Evolutionary conservation across 257 asterid species (phyloP).

Genomic region (Linaria vulgaris): DNA sequence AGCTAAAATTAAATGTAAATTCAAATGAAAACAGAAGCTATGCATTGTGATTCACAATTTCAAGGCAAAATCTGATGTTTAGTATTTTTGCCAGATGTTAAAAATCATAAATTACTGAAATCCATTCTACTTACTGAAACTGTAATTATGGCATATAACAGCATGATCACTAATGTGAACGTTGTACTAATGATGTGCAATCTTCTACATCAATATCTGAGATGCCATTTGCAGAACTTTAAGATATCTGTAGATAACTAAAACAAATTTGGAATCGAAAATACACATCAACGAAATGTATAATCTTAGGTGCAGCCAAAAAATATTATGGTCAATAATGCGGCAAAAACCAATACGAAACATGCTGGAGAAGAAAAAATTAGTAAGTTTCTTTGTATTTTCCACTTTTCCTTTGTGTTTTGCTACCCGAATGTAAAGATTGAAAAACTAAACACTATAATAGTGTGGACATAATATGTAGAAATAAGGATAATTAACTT

Average conservation of each 20-base stretch:
- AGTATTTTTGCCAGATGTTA: slow-evolving; percentile 7
- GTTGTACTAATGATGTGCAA: not conserved
- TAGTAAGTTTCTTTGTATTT: not conserved
- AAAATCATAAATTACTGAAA: slow-evolving; percentile 13
- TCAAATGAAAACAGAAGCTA: not conserved
- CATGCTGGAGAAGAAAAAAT: not conserved
- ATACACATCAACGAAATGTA: no score
- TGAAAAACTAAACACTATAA: not conserved
- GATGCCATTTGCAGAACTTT: slow-evolving; percentile 17
- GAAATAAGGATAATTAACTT: not conserved
- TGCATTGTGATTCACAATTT: slow-evolving; percentile 9
- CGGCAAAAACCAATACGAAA: not conserved
- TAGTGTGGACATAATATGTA: not conserved
- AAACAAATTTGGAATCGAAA: no score
- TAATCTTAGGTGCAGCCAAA: not conserved
- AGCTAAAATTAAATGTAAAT: no score
- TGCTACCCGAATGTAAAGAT: not conserved
- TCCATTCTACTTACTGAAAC: not conserved
- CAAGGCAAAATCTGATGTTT: not conserved
- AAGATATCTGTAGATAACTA: not conserved
- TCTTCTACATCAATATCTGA: not conserved
- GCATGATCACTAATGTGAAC: not conserved
- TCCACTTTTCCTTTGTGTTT: not conserved
- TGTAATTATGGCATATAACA: not conserved
- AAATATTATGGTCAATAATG: not conserved